Evolutionary conservation across 2,329 filamentous ascomycete genomes (phyloP), one percentile per base, ranked within the genome.

Genomic region (Claviceps cyperi): DNA sequence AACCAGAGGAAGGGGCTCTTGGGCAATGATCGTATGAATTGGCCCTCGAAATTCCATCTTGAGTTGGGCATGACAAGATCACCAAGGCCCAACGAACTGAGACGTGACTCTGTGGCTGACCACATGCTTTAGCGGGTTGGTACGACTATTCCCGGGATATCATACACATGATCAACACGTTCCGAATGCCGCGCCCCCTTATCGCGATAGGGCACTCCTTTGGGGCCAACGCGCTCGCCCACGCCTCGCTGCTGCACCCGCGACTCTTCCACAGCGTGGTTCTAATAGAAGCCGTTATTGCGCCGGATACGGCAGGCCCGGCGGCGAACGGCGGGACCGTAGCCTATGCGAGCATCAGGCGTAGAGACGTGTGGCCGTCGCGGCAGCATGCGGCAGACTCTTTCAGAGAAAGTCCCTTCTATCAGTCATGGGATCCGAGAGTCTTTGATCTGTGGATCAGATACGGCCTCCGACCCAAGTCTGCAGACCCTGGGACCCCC

Each of bases 171-270:
- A 76, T 92, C 69, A 96, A 95, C 66, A 74, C 79, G 49, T 91
- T 95, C 67, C 84, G 87, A 41, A 69, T 74, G 76, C 84, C 86
- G 13, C 83, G 84, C 1, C 91, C 91, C 1, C 72, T 96, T 19
- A 68, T 96, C 54, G 90, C 86, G 51, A 66, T 97, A 28, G 91
- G 88, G 15, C 91, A 97, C 68, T 94, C 87, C 58, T 90, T 94
- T 72, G 91, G 91, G 57, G 89, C 77, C 55, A 79, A 78, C 61
- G 78, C 85, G 52, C 74, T 96, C 49, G 73, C 77, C 49, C 81
- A 87, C 57, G 72, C 91, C 15, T 72, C 86, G 4, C 70, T 91
- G 11, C 75, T 88, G 56, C 84, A 95, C 65, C 89, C 91, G 1
- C 83, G 89, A 7, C 78, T 96, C 19, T 74, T 96, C 55, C 77